Base-by-base conservation (phyloP, 768 basidiomycete genomes). In the Auricularia heimuer region DNA sequence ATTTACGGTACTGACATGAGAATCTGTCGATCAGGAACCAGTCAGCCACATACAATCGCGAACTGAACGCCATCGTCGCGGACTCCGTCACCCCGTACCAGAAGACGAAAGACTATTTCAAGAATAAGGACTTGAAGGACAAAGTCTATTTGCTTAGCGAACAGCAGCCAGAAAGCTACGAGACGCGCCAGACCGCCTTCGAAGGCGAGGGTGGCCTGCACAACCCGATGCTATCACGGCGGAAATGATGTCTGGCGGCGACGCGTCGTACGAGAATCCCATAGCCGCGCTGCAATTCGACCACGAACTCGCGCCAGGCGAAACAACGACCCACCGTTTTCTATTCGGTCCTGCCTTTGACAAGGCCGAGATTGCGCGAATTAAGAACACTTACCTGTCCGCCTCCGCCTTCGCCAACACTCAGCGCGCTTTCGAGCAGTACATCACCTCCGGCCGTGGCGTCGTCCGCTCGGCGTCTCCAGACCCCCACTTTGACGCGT, bases 91-190 rank as follows among this genome's bases (percentile, higher is more conserved):
- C 56, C 8, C 24, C 56, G 56, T 60, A 60, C 56, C 56, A 60
- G 34, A 60, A 60, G 34, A 60, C 56, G 16, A 60, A 60, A 29
- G 56, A 60, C 56, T 60, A 60, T 29, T 60, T 60, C 56, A 60
- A 60, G 56, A 60, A 60, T 18, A 60, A 60, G 56, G 34, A 60
- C 29, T 24, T 60, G 24, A 60, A 60, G 56, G 56, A 60, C 24
- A 60, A 60, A 18, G 56, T 60, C 24, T 60, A 29, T 29, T 29
- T 60, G 7, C 56, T 60, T 7, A 33, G 29, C 34, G 56, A 60
- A 18, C 56, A 60, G 56, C 24, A 60, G 24, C 56, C 56, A 10
- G 56, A 60, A 14, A 60, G 56, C 29, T 60, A 60, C 56, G 56
- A 60, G 56, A 60, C 56, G 10, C 56, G 56, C 56, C 56, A 60